Conservation (phyloP, 108 stramenopile genomes). For the Pseudonitzschia pungens region DNA sequence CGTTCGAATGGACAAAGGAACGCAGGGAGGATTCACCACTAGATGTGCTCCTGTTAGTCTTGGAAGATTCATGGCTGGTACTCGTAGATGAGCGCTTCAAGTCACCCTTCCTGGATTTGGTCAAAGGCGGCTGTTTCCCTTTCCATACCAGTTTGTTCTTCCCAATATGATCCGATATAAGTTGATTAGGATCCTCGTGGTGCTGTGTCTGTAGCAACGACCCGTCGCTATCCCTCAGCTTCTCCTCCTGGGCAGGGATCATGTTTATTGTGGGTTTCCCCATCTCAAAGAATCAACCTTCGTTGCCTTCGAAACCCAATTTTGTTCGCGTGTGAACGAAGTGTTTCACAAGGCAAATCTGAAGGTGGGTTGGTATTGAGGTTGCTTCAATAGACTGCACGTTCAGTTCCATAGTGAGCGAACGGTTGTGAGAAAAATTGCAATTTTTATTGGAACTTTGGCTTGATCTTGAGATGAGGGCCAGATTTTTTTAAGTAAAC, state of each 20-base stretch:
- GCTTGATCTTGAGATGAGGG: no score
- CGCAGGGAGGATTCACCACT: background rate
- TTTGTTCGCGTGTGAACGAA: no score
- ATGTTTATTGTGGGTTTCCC: constrained; percentile 4
- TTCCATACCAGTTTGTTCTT: background rate
- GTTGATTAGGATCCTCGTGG: background rate
- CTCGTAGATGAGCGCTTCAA: background rate
- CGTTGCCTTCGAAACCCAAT: no score
- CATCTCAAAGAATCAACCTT: background rate
- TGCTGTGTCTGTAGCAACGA: background rate
- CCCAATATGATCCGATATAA: background rate
- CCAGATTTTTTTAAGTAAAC: no score
- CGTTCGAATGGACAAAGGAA: background rate
- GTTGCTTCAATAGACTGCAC: no score
- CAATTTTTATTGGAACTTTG: no score
- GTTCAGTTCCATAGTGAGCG: no score
- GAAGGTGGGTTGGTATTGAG: no score
- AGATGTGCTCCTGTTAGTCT: background rate
- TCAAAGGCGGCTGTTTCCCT: background rate
- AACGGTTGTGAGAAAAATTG: no score
- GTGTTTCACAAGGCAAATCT: no score
- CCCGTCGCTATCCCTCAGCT: background rate
- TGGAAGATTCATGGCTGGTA: background rate
- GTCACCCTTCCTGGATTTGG: background rate
- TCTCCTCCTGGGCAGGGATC: constrained; percentile 3